Conservation (phyloP, 2,329 filamentous ascomycete genomes). For the Microcera coccophila region DNA sequence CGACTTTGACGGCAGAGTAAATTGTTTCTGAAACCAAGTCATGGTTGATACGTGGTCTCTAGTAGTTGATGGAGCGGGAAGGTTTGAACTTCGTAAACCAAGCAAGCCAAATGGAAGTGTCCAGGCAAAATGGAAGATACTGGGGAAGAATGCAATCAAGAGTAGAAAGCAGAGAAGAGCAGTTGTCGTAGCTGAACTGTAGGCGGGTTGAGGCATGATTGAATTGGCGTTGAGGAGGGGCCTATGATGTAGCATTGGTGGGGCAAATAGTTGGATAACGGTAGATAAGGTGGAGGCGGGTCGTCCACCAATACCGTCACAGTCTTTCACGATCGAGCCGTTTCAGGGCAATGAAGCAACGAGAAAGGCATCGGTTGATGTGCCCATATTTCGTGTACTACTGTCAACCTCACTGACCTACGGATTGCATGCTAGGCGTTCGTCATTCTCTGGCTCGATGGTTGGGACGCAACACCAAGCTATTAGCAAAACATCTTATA, state of each 20-base stretch:
- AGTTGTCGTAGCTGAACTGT: slow-evolving; percentile 38
- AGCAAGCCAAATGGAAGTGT: slow-evolving; percentile 44
- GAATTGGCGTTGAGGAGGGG: slow-evolving; percentile 13
- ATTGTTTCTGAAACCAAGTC: slow-evolving; percentile 82
- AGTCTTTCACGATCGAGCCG: slow-evolving; percentile 10
- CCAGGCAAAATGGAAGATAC: slow-evolving; percentile 50
- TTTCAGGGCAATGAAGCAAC: no score
- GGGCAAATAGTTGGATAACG: slow-evolving; percentile 28
- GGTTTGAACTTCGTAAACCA: slow-evolving; percentile 28
- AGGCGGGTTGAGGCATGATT: slow-evolving; percentile 40
- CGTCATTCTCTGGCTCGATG: no score
- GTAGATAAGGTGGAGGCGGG: background rate
- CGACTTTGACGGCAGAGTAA: slow-evolving; percentile 70
- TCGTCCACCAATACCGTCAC: slow-evolving; percentile 1
- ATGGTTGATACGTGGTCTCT: slow-evolving; percentile 37
- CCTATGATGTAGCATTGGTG: slow-evolving; percentile 27
- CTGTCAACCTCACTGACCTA: no score
- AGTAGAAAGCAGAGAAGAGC: slow-evolving; percentile 47
- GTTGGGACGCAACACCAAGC: no score
- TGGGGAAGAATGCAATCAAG: slow-evolving; percentile 50
- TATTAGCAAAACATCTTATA: no score
- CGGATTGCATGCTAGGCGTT: no score
- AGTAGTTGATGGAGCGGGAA: slow-evolving; percentile 23
- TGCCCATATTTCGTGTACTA: no score
- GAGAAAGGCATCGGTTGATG: no score